Conservation (phyloP, 805 yeast species). For the Kuraishia piskuri region DNA sequence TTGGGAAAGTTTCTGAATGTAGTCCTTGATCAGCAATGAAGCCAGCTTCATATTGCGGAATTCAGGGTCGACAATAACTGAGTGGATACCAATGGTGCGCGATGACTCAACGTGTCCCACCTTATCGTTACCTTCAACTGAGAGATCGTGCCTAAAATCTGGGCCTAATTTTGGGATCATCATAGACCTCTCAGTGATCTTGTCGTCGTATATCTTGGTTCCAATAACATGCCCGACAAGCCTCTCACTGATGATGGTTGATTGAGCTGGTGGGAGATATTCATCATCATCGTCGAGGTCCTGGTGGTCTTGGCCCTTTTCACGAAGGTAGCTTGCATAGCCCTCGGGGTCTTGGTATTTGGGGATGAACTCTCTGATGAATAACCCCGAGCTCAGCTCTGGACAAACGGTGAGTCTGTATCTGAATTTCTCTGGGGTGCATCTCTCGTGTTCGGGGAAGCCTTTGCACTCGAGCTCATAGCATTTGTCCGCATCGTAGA, state of each 20-base stretch:
- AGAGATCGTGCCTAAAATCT: slow-evolving; percentile 11
- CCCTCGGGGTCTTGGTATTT: slow-evolving; percentile 32
- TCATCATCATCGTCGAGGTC: slow-evolving; percentile 14
- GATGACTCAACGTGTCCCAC: slow-evolving; percentile 73
- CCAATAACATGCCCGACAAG: slow-evolving; percentile 77
- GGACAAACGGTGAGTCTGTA: slow-evolving; percentile 81
- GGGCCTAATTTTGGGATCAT: slow-evolving; percentile 35
- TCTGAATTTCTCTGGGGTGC: slow-evolving; percentile 48
- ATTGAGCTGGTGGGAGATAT: slow-evolving; percentile 32
- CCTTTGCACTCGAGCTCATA: slow-evolving; percentile 55
- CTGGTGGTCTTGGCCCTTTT: slow-evolving; percentile 15
- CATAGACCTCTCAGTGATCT: slow-evolving; percentile 55
- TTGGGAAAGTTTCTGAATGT: slow-evolving; percentile 80
- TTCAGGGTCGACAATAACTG: slow-evolving; percentile 67
- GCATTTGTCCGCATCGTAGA: slow-evolving; percentile 63
- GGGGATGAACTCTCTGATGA: slow-evolving; percentile 57
- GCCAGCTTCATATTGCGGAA: slow-evolving; percentile 82
- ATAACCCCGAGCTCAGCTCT: slow-evolving; percentile 83
- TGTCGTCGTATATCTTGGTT: slow-evolving; percentile 51
- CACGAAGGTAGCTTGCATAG: slow-evolving; percentile 21
- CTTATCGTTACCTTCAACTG: slow-evolving; percentile 12
- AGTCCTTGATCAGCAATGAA: slow-evolving; percentile 76
- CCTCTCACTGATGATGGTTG: slow-evolving; percentile 46
- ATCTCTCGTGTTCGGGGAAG: slow-evolving; percentile 65
- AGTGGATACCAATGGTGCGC: slow-evolving; percentile 69